Base-by-base conservation (phyloP, 257 asterid genomes). In the Gynochthodes officinalis region DNA sequence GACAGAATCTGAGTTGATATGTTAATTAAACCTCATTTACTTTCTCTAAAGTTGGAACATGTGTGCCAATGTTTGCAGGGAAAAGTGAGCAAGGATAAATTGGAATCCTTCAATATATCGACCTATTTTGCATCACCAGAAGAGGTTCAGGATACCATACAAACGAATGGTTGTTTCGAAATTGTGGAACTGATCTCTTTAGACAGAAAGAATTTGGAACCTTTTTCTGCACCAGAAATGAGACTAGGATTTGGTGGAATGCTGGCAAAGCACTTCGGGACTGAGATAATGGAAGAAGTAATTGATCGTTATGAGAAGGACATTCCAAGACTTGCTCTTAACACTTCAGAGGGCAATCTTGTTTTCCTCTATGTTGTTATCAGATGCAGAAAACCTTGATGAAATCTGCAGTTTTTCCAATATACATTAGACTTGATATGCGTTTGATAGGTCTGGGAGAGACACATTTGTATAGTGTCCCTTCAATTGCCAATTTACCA, bases 221-320 rank as follows among this genome's bases (percentile, higher is more conserved):
- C 23, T 2, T 8, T 71, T 15, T 70, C 44, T 42, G 49, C 64
- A n/a, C 33, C 33, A 30, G 39, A 49, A 25, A 14, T 48, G 11
- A 77, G 82, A 75, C 77, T 79, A 30, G 81, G 71, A 58, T 73
- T 67, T n/a, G 91, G 84, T 66, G 87, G 80, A 28, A 33, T 84
- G 70, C 70, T 86, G 69, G 53, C 33, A 19, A 74, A 72, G 30
- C 82, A 78, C 64, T 86, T 86, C 30, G 59, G 87, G 82, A 77
- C 75, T 67, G 33, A 76, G 49, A 50, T 68, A 69, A 70, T 81
- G 64, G 84, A 86, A 74, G 87, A 84, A 70, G 43, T 82, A 57
- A 78, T 84, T 39, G 75, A 75, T 21, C 65, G 71, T 2, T 84
- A 43, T 18, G 49, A 28, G 35, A 70, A 39, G 43, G 49, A 55